phyloP scores from a whole-genome alignment of 768 basidiomycete genomes.

The Saitozyma sp. region DNA sequence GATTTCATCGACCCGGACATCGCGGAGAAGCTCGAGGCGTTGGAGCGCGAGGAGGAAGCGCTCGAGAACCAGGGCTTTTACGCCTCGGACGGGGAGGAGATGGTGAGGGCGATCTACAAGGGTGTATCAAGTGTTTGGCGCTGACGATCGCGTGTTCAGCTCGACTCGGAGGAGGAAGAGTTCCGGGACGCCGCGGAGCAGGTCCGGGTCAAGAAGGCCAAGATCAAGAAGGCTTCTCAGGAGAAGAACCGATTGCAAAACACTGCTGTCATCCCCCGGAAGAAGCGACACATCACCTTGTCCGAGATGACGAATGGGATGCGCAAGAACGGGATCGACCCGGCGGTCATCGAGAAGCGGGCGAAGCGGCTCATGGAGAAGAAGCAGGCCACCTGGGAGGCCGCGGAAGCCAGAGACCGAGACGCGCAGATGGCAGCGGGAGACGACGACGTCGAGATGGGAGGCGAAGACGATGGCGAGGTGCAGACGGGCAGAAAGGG shows the following conservation, averaged over 20 bases:
- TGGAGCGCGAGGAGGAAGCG: conserved; percentile 93
- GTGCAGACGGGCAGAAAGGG: conserved; percentile 51
- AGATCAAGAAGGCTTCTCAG: conserved; percentile 64
- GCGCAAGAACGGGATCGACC: conserved; percentile 85
- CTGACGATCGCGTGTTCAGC: conserved; percentile 47
- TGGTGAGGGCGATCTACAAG: conserved; percentile 58
- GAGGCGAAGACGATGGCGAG: conserved; percentile 27
- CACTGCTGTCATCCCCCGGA: conserved; percentile 69
- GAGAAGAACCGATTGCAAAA: conserved; percentile 88
- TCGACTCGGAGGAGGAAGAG: conserved; percentile 67
- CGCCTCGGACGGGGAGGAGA: conserved; percentile 75
- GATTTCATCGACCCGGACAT: conserved; percentile 99
- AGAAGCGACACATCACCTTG: conserved; percentile 66
- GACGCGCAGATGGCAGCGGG: conserved; percentile 38
- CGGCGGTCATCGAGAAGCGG: conserved; percentile 82
- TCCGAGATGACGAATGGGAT: conserved; percentile 75
- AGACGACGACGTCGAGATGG: conserved; percentile 63
- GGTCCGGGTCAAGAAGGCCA: conserved; percentile 63
- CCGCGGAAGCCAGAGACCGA: conserved; percentile 63
- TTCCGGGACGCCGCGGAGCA: conserved; percentile 65
- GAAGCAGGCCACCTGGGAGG: conserved; percentile 61
- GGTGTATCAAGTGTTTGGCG: not conserved
- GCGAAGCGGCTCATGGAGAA: conserved; percentile 67
- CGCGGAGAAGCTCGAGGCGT: conserved; percentile 90
- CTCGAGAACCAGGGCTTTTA: conserved; percentile 96